phyloP scores from a whole-genome alignment of 257 asterid species.

The Handroanthus guayacan region DNA sequence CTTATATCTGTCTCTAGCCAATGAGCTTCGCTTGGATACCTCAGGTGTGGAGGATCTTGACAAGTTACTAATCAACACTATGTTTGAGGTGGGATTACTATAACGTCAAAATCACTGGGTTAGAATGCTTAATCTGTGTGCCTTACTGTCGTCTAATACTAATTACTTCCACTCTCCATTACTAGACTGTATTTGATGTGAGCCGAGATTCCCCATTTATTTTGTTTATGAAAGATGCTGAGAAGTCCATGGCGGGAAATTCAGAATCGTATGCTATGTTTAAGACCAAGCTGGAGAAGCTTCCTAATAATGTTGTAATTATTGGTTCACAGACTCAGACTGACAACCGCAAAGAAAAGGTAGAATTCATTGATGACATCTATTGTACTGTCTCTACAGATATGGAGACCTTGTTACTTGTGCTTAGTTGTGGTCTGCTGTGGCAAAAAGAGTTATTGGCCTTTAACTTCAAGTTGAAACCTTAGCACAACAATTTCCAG shows the following conservation, averaged over 20 bases:
- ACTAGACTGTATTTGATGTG: constrained; percentile 68
- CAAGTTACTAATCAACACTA: constrained; percentile 62
- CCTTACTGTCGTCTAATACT: constrained; percentile 30
- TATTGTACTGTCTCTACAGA: background rate
- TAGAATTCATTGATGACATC: constrained; percentile 37
- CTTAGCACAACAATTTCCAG: background rate
- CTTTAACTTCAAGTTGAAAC: constrained; percentile 5
- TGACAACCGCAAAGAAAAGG: constrained; percentile 89
- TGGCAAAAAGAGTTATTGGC: constrained; percentile 11
- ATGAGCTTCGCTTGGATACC: constrained; percentile 75
- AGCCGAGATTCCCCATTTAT: constrained; percentile 86
- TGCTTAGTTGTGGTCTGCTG: constrained; percentile 23
- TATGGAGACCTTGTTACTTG: constrained; percentile 2
- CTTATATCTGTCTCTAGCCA: constrained; percentile 55
- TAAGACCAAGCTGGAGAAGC: constrained; percentile 79
- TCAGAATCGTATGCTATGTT: constrained; percentile 71
- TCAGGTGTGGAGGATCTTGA: constrained; percentile 76
- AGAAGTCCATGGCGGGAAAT: constrained; percentile 81
- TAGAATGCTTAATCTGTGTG: constrained; percentile 6
- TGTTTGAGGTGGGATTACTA: constrained; percentile 82
- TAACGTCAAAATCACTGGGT: constrained; percentile 22
- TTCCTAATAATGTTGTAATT: constrained; percentile 81
- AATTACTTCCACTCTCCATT: constrained; percentile 33
- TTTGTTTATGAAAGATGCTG: constrained; percentile 92
- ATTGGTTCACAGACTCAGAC: constrained; percentile 82